A percentile compares a stretch with the other conserved stretches of the same genome.
Conservation (phyloP, 371 early-diverging fungal genomes). For the Polyrhizophydium stewartii region DNA sequence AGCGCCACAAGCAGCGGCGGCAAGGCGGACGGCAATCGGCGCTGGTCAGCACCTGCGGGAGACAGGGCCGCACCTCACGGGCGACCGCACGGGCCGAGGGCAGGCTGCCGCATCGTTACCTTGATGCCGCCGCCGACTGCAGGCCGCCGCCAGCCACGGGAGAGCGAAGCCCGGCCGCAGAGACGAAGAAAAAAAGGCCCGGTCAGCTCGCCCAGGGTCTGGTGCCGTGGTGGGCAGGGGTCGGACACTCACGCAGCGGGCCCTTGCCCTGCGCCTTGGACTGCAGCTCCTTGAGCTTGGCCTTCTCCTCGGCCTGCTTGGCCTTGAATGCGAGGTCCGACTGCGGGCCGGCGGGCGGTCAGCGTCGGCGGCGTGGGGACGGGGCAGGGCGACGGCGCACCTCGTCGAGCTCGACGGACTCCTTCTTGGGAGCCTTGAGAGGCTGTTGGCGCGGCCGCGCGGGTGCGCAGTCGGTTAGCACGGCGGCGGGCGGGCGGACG, state of each 20-base stretch:
- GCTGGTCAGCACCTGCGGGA: neutral
- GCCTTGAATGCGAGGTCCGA: conserved; percentile 72
- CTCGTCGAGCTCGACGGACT: conserved; percentile 55
- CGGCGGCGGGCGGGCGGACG: neutral
- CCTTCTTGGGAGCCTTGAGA: conserved; percentile 75
- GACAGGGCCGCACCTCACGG: neutral
- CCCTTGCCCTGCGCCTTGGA: conserved; percentile 74
- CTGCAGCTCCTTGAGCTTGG: conserved; percentile 75
- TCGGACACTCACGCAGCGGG: conserved; percentile 41
- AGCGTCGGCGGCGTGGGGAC: neutral
- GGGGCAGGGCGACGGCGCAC: conserved; percentile 20
- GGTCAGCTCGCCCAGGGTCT: neutral
- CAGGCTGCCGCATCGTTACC: neutral
- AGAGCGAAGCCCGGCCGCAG: neutral
- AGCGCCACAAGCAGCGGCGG: too few relatives aligned
- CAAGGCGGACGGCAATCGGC: neutral
- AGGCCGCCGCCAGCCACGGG: neutral
- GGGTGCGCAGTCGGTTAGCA: neutral
- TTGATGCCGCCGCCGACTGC: conserved; percentile 3
- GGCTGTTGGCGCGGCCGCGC: conserved; percentile 40
- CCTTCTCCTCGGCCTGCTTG: conserved; percentile 77
- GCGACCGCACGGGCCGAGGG: too few relatives aligned
- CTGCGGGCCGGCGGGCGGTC: neutral
- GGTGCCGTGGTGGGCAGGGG: neutral
- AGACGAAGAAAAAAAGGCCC: neutral